phyloP scores from a whole-genome alignment of 192 early-diverging fungal species.

The Anaeromyces robustus region DNA sequence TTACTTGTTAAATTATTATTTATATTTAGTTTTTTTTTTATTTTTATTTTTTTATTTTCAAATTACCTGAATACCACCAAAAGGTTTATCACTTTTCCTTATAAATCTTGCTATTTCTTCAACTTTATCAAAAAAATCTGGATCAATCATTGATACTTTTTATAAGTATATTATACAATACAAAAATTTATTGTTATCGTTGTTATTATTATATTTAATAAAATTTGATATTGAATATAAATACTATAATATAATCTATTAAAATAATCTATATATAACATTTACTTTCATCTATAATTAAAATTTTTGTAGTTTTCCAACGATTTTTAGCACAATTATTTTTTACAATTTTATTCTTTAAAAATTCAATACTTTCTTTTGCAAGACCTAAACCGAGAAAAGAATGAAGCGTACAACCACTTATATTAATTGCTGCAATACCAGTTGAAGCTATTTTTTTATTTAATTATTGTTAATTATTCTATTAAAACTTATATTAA shows the following conservation, averaged over 20 bases:
- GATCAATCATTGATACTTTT: slow-evolving; percentile 62
- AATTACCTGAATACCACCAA: slow-evolving; percentile 57
- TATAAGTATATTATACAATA: neutral
- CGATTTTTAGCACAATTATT: slow-evolving; percentile 20
- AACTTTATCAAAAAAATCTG: slow-evolving; percentile 50
- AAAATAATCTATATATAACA: too few species aligned
- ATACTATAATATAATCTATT: too few species aligned
- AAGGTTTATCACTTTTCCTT: slow-evolving; percentile 24
- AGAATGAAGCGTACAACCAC: slow-evolving; percentile 57
- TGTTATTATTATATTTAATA: too few species aligned
- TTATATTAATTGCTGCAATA: slow-evolving; percentile 65
- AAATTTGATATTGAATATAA: too few species aligned
- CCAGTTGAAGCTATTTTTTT: slow-evolving; percentile 61
- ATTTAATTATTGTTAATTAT: too few species aligned
- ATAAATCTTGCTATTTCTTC: slow-evolving; percentile 43
- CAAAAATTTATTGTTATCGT: neutral
- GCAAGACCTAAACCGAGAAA: slow-evolving; percentile 55
- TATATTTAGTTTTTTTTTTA: too few species aligned
- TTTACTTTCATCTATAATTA: slow-evolving; percentile 62
- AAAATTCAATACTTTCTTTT: slow-evolving; percentile 4
- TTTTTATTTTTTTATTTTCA: too few species aligned
- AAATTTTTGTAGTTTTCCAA: slow-evolving; percentile 41
- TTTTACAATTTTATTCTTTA: slow-evolving; percentile 17
- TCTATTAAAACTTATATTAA: too few species aligned
- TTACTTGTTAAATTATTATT: too few species aligned